A percentile compares a stretch with the other conserved stretches of the same genome.
Evolutionary conservation across 176 grass and related monocot genomes (phyloP).

Genomic region (Bolboschoenus planiculmis): DNA sequence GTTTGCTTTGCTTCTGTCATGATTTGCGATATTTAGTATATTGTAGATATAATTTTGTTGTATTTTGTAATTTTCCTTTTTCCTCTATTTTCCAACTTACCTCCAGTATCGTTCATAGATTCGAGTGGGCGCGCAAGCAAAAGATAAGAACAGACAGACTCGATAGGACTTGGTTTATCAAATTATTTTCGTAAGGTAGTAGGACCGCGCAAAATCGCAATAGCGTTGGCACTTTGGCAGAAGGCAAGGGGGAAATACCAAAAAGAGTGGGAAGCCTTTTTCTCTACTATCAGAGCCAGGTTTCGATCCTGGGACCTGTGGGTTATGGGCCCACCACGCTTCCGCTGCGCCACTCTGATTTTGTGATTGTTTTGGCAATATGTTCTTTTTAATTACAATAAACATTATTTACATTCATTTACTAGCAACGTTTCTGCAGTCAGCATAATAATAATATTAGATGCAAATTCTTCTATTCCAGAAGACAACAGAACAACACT

Average conservation of each 20-base stretch:
- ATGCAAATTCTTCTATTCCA: background rate
- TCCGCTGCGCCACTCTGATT: slow-evolving; percentile 83
- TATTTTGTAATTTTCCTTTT: too few species aligned
- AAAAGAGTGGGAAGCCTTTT: background rate
- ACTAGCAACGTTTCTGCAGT: too few species aligned
- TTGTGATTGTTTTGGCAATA: background rate
- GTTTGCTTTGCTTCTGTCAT: slow-evolving; percentile 1
- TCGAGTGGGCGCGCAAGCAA: too few species aligned
- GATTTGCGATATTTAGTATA: background rate
- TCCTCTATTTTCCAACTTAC: too few species aligned
- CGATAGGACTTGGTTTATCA: background rate
- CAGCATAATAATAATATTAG: background rate
- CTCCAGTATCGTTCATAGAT: too few species aligned
- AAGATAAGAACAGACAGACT: too few species aligned
- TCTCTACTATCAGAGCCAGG: slow-evolving; percentile 66
- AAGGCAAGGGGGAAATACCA: background rate
- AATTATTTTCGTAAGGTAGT: background rate
- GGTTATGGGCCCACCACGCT: slow-evolving; percentile 98
- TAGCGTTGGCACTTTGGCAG: too few species aligned
- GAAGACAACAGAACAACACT: background rate
- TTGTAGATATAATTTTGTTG: background rate
- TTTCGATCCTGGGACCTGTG: slow-evolving; percentile 88
- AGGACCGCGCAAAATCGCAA: too few species aligned
- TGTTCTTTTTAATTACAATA: background rate
- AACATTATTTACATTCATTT: too few species aligned